Conservation (phyloP, 306 rosid species). For the Prunus dulcis region DNA sequence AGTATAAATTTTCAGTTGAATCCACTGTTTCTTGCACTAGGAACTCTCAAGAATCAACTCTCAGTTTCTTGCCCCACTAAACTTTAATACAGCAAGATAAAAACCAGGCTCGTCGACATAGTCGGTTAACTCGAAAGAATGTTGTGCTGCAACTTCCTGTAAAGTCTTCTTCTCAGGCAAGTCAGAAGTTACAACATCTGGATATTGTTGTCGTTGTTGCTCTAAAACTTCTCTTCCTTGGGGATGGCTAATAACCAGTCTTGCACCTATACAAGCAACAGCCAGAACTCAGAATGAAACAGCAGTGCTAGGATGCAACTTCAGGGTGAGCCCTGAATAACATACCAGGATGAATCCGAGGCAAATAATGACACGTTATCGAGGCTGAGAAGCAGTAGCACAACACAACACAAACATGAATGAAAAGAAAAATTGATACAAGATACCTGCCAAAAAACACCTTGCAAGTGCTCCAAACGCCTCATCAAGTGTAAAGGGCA, state of each 20-base stretch:
- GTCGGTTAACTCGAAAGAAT: slow-evolving; percentile 56
- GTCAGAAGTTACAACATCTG: slow-evolving; percentile 59
- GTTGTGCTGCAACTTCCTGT: slow-evolving; percentile 53
- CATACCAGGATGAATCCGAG: not conserved
- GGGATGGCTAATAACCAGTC: slow-evolving; percentile 83
- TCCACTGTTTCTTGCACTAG: not conserved
- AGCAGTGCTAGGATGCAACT: not conserved
- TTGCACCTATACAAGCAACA: slow-evolving; percentile 52
- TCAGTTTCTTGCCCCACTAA: slow-evolving; percentile 20
- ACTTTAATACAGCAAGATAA: slow-evolving; percentile 68
- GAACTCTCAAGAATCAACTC: not conserved
- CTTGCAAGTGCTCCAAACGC: slow-evolving; percentile 56
- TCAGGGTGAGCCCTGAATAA: not conserved
- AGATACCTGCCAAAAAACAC: slow-evolving; percentile 52
- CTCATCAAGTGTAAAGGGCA: slow-evolving; percentile 55
- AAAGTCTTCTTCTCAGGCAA: slow-evolving; percentile 63
- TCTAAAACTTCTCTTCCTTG: slow-evolving; percentile 64
- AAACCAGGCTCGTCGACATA: slow-evolving; percentile 63
- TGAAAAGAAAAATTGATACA: not conserved
- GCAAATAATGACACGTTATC: not conserved
- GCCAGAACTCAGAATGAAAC: not conserved
- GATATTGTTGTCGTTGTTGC: slow-evolving; percentile 50
- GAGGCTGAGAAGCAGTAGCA: not conserved
- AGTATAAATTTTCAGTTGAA: not conserved
- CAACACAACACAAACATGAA: not conserved